These are phyloP conservation scores for Candida piceae DNA, from an alignment of 805 yeast genomes.

Conservation along the genomic window DNA sequence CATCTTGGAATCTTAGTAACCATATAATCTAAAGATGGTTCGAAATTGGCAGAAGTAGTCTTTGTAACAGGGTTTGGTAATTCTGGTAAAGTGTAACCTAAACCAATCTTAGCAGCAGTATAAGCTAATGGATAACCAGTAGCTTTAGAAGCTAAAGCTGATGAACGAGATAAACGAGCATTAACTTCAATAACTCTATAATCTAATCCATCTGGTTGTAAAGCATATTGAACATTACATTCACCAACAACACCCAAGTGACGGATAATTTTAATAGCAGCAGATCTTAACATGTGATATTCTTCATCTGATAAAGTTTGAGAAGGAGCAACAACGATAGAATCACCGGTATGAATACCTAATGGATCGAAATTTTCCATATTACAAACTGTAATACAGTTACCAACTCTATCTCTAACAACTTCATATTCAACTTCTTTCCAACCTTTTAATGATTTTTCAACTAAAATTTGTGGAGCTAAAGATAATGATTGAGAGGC, in stretches of 20 bases:
- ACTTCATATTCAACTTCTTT: constrained; percentile 98
- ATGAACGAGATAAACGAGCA: constrained; percentile 95
- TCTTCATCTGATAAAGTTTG: constrained; percentile 96
- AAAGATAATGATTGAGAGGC: constrained; percentile 92
- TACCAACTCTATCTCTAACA: constrained; percentile 94
- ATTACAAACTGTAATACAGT: constrained; percentile 98
- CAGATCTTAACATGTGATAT: constrained; percentile 94
- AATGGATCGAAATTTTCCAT: constrained; percentile 99
- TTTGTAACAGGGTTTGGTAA: constrained; percentile 90
- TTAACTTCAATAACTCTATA: constrained; percentile 97
- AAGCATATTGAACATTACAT: constrained; percentile 96
- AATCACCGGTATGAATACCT: constrained; percentile 98
- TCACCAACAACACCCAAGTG: constrained; percentile 99
- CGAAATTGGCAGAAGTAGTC: constrained; percentile 93
- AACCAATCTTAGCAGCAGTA: constrained; percentile 95
- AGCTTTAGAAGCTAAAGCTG: constrained; percentile 98
- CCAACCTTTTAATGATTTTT: constrained; percentile 98
- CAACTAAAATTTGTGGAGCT: constrained; percentile 93
- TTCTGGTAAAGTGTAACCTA: constrained; percentile 87
- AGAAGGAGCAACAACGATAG: constrained; percentile 97
- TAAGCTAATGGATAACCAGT: constrained; percentile 98
- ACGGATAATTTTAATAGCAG: constrained; percentile 95
- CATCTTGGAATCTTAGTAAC: constrained; percentile 98
- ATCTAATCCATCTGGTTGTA: constrained; percentile 89
- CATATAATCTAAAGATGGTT: constrained; percentile 94